Percentiles rank a stretch among this genome's conserved stretches.
These are phyloP conservation scores for Leishmania martiniquensis DNA, from an alignment of 208 protist genomes.

Conservation along the genomic window DNA sequence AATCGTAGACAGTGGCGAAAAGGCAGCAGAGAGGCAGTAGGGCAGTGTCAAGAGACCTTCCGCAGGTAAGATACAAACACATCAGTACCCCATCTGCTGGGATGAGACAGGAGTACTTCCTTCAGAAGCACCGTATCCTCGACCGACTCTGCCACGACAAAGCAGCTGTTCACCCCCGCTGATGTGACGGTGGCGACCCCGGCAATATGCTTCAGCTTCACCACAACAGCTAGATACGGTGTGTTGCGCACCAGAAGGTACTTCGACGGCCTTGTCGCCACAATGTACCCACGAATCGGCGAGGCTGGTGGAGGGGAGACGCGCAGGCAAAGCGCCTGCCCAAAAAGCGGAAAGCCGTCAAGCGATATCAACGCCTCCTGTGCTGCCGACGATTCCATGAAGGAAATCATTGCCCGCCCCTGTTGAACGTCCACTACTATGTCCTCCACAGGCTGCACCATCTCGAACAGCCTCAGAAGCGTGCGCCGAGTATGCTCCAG, in stretches of 20 bases:
- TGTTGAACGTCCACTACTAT: slow-evolving; percentile 55
- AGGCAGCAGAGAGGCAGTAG: slow-evolving; percentile 10
- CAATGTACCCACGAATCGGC: slow-evolving; percentile 55
- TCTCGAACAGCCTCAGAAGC: slow-evolving; percentile 48
- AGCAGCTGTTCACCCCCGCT: slow-evolving; percentile 41
- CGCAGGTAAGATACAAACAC: slow-evolving; percentile 48
- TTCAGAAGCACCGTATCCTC: slow-evolving; percentile 21
- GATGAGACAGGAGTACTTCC: slow-evolving; percentile 23
- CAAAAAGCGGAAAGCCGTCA: slow-evolving; percentile 70
- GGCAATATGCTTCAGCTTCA: slow-evolving; percentile 50
- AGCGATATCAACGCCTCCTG: slow-evolving; percentile 73
- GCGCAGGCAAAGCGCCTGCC: slow-evolving; percentile 36
- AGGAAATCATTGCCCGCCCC: slow-evolving; percentile 57
- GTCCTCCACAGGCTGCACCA: slow-evolving; percentile 51
- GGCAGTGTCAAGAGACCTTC: slow-evolving; percentile 4
- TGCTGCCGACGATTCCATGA: slow-evolving; percentile 56
- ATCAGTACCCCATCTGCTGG: slow-evolving; percentile 37
- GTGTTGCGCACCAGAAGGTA: slow-evolving; percentile 53
- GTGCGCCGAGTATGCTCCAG: slow-evolving; percentile 62
- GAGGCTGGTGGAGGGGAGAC: slow-evolving; percentile 52
- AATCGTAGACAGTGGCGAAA: background rate
- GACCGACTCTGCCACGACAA: slow-evolving; percentile 38
- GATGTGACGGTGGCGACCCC: slow-evolving; percentile 49
- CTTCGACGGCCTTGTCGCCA: slow-evolving; percentile 45
- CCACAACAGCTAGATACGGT: slow-evolving; percentile 56